A percentile compares a stretch with the other conserved stretches of the same genome.
Evolutionary conservation across 2,329 filamentous ascomycete species (phyloP).

Genomic region (Colletotrichum magnum): DNA sequence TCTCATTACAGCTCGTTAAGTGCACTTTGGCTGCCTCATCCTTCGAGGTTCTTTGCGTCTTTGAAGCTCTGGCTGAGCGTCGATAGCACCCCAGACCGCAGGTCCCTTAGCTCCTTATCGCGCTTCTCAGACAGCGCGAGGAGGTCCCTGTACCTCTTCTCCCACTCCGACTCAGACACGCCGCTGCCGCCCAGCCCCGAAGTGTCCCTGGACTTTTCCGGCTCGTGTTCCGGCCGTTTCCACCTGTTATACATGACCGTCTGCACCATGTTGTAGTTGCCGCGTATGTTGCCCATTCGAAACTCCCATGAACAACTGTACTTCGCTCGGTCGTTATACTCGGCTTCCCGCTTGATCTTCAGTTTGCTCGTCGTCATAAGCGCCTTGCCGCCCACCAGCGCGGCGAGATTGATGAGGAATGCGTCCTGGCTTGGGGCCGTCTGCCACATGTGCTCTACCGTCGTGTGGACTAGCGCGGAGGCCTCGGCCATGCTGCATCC

Average conservation of each 20-base stretch:
- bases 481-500: constrained; percentile 67
- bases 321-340: constrained; percentile 55
- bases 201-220: constrained; percentile 48
- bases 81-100: constrained; percentile 60
- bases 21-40: neutral
- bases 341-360: constrained; percentile 60
- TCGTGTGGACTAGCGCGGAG: constrained; percentile 65
- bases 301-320: constrained; percentile 71
- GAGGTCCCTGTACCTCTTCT: constrained; percentile 68
- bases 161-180: constrained; percentile 55
- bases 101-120: constrained; percentile 64
- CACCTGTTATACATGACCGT: constrained; percentile 60
- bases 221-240: constrained; percentile 48
- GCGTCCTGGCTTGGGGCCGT: constrained; percentile 66
- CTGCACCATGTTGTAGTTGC: constrained; percentile 67
- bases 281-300: constrained; percentile 66
- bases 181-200: neutral
- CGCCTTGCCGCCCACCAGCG: constrained; percentile 67
- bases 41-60: constrained; percentile 6
- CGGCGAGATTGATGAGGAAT: constrained; percentile 72
- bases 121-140: constrained; percentile 71
- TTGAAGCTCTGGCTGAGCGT: constrained; percentile 44
- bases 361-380: constrained; percentile 61
- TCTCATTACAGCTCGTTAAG: neutral
- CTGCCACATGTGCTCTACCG: constrained; percentile 67